Evolutionary conservation across 169 alveolate genomes (phyloP).

Genomic region (Plasmodium inui): DNA sequence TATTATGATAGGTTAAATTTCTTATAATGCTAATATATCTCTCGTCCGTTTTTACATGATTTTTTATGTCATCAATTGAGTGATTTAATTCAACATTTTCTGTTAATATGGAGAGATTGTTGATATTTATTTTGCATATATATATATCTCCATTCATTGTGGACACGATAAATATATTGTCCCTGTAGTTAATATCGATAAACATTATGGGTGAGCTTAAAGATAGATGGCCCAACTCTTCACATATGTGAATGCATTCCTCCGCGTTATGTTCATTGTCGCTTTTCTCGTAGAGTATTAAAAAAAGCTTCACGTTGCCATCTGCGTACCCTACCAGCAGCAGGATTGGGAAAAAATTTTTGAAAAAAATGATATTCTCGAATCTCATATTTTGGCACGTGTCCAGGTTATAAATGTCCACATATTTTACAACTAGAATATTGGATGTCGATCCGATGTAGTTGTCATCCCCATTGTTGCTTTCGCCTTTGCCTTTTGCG

Average conservation of each 20-base stretch:
- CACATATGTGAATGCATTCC: slow-evolving; percentile 21
- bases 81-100: slow-evolving; percentile 18
- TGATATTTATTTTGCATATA: slow-evolving; percentile 47
- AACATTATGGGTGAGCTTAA: slow-evolving; percentile 59
- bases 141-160: slow-evolving; percentile 69
- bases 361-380: slow-evolving; percentile 59
- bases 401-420: slow-evolving; percentile 32
- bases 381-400: slow-evolving; percentile 9
- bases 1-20: slow-evolving; percentile 44
- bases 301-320: slow-evolving; percentile 34
- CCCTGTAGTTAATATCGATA: slow-evolving; percentile 66
- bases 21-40: slow-evolving; percentile 32
- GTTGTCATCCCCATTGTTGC: background rate
- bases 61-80: slow-evolving; percentile 38
- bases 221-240: slow-evolving; percentile 35
- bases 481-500: background rate
- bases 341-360: slow-evolving; percentile 46
- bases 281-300: slow-evolving; percentile 46
- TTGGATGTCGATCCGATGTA: slow-evolving; percentile 17
- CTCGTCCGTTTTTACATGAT: slow-evolving; percentile 22
- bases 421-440: slow-evolving; percentile 34
- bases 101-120: background rate
- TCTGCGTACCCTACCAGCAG: slow-evolving; percentile 68
- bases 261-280: slow-evolving; percentile 16
- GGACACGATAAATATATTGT: slow-evolving; percentile 43